Evolutionary conservation across 192 early-diverging fungal species (phyloP).

Genomic region (Phlyctochytrium arcticum): DNA sequence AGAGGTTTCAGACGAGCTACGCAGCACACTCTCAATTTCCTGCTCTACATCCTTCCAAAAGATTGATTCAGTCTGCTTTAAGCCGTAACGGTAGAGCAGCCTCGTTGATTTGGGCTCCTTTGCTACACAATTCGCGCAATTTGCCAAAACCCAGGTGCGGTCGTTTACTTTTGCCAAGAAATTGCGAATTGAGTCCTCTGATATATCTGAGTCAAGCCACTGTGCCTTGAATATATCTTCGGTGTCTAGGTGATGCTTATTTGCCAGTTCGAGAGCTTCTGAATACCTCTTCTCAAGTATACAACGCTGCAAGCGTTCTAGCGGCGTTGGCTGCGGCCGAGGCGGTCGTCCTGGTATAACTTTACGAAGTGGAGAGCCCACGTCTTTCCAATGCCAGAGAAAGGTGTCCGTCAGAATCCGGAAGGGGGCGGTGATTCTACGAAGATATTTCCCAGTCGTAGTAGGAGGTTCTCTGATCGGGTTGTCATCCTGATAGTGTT

Average conservation of each 20-base stretch:
- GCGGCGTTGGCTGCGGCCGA: constrained; percentile 36
- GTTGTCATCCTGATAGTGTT: no score
- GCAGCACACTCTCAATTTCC: constrained; percentile 33
- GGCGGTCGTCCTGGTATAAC: background rate
- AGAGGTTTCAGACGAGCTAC: background rate
- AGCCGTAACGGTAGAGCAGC: constrained; percentile 48
- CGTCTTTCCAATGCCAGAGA: constrained; percentile 33
- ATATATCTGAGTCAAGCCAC: constrained; percentile 43
- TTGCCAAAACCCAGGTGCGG: constrained; percentile 53
- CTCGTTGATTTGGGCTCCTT: constrained; percentile 28
- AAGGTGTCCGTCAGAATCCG: constrained; percentile 24
- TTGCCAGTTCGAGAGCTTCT: constrained; percentile 54
- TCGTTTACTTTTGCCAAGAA: constrained; percentile 50
- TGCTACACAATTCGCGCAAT: constrained; percentile 42
- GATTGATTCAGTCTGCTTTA: constrained; percentile 45
- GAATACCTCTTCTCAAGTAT: constrained; percentile 49
- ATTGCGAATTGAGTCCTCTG: constrained; percentile 31
- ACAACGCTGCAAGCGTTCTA: constrained; percentile 51
- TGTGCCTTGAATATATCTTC: constrained; percentile 62
- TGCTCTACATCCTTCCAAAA: constrained; percentile 37
- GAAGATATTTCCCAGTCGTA: background rate
- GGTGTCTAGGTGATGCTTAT: constrained; percentile 44
- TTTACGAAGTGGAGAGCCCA: background rate
- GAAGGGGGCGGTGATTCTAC: constrained; percentile 11
- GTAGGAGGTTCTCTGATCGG: no score